Percentiles rank a stretch among this genome's conserved stretches.
phyloP scores from a whole-genome alignment of 768 basidiomycete species.

The Pleurotus citrinopileatus region DNA sequence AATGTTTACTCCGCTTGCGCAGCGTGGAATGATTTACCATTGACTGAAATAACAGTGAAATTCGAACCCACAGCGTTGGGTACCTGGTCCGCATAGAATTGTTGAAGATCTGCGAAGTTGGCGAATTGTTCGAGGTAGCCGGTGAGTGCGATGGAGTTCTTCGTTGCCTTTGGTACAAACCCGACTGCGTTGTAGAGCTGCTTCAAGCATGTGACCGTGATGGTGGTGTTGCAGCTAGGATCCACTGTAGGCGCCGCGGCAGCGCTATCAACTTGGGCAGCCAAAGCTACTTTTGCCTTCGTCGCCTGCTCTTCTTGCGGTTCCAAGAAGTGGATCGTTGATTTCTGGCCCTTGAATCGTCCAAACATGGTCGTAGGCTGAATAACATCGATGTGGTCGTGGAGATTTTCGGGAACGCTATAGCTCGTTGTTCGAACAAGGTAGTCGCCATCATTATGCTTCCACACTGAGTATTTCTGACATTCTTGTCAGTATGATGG shows the following conservation, averaged over 20 bases:
- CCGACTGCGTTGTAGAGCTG: slow-evolving; percentile 54
- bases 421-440: slow-evolving; percentile 68
- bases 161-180: slow-evolving; percentile 37
- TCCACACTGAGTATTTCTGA: slow-evolving; percentile 64
- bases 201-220: slow-evolving; percentile 52
- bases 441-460: slow-evolving; percentile 49
- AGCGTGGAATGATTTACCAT: slow-evolving; percentile 34
- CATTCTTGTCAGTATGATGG: neutral
- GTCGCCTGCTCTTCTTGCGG: slow-evolving; percentile 25
- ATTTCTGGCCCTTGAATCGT: slow-evolving; percentile 39
- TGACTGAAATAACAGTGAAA: slow-evolving; percentile 52
- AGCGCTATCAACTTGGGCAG: neutral
- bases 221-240: slow-evolving; percentile 43
- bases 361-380: slow-evolving; percentile 74
- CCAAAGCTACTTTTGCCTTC: neutral
- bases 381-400: slow-evolving; percentile 62
- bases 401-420: slow-evolving; percentile 57
- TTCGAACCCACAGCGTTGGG: slow-evolving; percentile 47
- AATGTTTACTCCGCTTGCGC: slow-evolving; percentile 2
- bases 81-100: slow-evolving; percentile 46
- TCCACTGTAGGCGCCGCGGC: slow-evolving; percentile 38
- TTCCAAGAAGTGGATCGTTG: slow-evolving; percentile 36
- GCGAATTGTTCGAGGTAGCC: slow-evolving; percentile 53
- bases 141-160: slow-evolving; percentile 52
- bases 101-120: slow-evolving; percentile 48